These are phyloP conservation scores for Neopestalotiopsis sp. DNA, from an alignment of 2,329 filamentous ascomycete genomes.

Conservation along the genomic window DNA sequence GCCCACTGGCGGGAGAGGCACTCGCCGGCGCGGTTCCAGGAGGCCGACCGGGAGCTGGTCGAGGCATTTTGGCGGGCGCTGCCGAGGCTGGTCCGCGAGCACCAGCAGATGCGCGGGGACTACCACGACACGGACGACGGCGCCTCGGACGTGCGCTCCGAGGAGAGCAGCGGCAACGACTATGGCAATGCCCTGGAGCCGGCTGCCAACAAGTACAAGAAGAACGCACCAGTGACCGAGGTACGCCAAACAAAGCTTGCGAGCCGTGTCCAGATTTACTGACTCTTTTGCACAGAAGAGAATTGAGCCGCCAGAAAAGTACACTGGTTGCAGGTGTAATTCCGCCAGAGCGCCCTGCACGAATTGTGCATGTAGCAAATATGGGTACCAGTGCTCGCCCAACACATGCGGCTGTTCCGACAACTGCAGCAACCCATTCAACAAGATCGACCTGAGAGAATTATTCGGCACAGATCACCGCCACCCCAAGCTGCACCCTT, in stretches of 20 bases:
- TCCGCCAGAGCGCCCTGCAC: background rate
- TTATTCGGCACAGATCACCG: background rate
- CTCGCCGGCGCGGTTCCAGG: background rate
- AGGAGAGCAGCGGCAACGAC: background rate
- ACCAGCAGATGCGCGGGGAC: background rate
- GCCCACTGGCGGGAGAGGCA: background rate
- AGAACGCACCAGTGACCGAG: slow-evolving; percentile 3
- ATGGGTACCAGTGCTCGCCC: background rate
- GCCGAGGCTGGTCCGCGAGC: background rate
- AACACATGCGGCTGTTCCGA: background rate
- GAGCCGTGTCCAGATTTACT: background rate
- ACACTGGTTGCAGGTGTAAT: background rate
- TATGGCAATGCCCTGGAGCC: background rate
- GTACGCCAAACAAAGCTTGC: background rate
- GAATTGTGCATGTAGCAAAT: slow-evolving; percentile 8
- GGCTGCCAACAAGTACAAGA: background rate
- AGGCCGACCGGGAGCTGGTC: background rate
- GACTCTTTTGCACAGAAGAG: background rate
- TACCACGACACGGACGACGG: background rate
- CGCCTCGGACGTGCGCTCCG: background rate
- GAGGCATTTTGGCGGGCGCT: background rate
- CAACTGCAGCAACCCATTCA: slow-evolving; percentile 2
- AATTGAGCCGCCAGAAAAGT: background rate
- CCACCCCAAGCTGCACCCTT: background rate
- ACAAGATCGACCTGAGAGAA: background rate